A percentile compares a stretch with the other conserved stretches of the same genome.
Evolutionary conservation across 805 yeast genomes (phyloP).

Genomic region (Zygotorulaspora sp.): DNA sequence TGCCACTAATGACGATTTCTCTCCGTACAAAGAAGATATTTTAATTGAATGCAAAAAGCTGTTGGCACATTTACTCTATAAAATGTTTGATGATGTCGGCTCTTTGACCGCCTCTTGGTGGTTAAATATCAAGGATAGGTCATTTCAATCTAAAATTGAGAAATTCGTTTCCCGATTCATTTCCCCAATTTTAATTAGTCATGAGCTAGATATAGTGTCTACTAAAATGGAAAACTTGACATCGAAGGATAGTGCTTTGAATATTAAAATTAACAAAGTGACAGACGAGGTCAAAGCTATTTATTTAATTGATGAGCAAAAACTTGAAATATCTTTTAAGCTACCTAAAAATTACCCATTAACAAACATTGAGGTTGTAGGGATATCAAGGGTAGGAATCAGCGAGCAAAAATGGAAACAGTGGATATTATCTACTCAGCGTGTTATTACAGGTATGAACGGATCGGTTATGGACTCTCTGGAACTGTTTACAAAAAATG

Average conservation of each 20-base stretch:
- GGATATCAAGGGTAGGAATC: constrained; percentile 78
- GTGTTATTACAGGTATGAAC: constrained; percentile 68
- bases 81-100: constrained; percentile 31
- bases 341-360: constrained; percentile 79
- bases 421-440: constrained; percentile 88
- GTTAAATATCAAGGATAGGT: constrained; percentile 61
- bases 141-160: constrained; percentile 56
- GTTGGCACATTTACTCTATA: constrained; percentile 26
- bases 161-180: constrained; percentile 55
- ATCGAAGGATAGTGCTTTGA: constrained; percentile 39
- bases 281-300: constrained; percentile 66
- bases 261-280: constrained; percentile 56
- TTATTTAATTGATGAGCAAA: constrained; percentile 82
- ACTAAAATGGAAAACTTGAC: constrained; percentile 36
- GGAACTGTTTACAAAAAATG: constrained; percentile 52
- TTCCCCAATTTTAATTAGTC: constrained; percentile 58
- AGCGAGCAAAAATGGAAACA: constrained; percentile 91
- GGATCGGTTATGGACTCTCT: constrained; percentile 51
- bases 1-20: constrained; percentile 14
- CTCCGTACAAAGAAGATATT: constrained; percentile 28
- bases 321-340: constrained; percentile 69
- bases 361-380: constrained; percentile 66
- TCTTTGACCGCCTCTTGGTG: constrained; percentile 52
- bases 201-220: constrained; percentile 52
- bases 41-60: constrained; percentile 29